Evolutionary conservation across 1,139 yeast species (phyloP), one percentile per base, ranked within the genome.

Genomic region (Debaryomycetaceae sp.): DNA sequence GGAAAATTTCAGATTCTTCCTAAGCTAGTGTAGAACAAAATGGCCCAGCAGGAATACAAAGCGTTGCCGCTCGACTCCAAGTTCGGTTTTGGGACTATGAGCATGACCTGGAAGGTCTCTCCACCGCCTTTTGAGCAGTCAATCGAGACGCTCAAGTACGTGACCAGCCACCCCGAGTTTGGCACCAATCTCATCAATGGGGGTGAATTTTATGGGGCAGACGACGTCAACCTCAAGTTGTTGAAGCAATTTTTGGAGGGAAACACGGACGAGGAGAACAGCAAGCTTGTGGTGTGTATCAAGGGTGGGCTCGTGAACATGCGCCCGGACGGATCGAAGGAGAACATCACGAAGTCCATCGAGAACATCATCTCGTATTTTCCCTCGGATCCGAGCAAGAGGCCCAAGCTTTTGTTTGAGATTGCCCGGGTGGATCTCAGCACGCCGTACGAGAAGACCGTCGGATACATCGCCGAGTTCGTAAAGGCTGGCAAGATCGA

Each of bases 201-300:
- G 29, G 95, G 95, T 45, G 93, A 84, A 54, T 87, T 88, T 58
- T 89, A 89, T 57, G 95, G 95, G 24, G 62, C 72, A 0, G 65
- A 72, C 41, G 64, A 66, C 40, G 69, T 75, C 40, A 82, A 82
- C 54, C 64, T 86, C 63, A 67, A 76, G 53, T 71, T 81, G 43
- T 58, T 87, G 39, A 68, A 76, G 44, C 75, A 74, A 11, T 88
- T 83, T 59, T 79, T 86, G 48, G 72, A 66, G 23, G 44, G 58
- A 13, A 68, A 73, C 53, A 69, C 78, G 48, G 86, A 87, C 0
- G 82, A 78, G 39, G 65, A 68, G 43, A 67, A 76, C 45, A 68
- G 77, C 50, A 52, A 62, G 9, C 78, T 83, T 50, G 66, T 80
- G 22, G 58, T 89, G 40, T 77, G 85, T 24, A 77, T 88, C 52